Evolutionary conservation across 331 rosid genomes (phyloP).

Genomic region (Malus hybrid): DNA sequence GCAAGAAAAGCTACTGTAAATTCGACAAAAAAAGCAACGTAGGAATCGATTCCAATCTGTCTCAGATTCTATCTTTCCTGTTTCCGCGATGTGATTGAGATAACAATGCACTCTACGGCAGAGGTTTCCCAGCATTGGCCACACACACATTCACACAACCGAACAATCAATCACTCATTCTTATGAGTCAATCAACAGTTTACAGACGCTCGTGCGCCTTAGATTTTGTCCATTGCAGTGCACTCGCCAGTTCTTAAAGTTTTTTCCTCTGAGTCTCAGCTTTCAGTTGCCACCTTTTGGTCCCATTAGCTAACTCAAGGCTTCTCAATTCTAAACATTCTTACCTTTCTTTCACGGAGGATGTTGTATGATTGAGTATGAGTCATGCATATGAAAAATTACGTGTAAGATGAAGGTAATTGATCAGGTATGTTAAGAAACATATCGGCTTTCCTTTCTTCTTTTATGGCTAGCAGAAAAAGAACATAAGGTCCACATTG

Average conservation of each 20-base stretch:
- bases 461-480: neutral
- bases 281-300: neutral
- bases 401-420: neutral
- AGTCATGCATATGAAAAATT: too few species aligned
- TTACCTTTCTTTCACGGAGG: neutral
- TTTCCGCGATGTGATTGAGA: neutral
- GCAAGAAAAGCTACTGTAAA: neutral
- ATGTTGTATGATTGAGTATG: neutral
- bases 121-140: neutral
- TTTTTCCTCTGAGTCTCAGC: neutral
- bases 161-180: neutral
- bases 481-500: neutral
- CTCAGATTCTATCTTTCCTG: neutral
- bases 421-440: neutral
- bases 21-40: neutral
- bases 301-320: neutral
- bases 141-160: neutral
- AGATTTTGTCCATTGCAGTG: neutral
- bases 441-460: neutral
- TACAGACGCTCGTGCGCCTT: neutral
- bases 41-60: neutral
- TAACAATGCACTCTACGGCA: neutral
- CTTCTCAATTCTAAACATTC: neutral
- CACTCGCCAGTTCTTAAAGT: neutral
- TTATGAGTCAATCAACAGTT: neutral